A percentile compares a stretch with the other conserved stretches of the same genome.
Evolutionary conservation across 257 asterid species (phyloP).

Genomic region (Leonotis leonurus): DNA sequence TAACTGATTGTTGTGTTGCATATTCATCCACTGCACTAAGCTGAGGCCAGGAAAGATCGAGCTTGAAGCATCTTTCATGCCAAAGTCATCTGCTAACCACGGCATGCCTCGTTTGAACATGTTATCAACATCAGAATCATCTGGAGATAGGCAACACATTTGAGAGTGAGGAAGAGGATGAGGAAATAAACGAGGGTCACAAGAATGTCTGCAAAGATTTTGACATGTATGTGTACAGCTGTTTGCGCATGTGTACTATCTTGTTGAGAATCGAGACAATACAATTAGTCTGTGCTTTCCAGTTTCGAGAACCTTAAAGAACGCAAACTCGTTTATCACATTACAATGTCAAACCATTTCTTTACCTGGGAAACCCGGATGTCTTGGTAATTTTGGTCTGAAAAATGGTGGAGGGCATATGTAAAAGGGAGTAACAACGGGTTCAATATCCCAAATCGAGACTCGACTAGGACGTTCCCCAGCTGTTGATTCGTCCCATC

Average conservation of each 20-base stretch:
- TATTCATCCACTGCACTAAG: conserved; percentile 95
- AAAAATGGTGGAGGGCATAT: conserved; percentile 94
- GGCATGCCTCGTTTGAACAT: conserved; percentile 78
- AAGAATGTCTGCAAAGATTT: not conserved
- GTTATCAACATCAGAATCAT: conserved; percentile 65
- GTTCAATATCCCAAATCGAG: conserved; percentile 91
- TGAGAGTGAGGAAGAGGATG: not conserved
- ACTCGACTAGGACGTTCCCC: conserved; percentile 94
- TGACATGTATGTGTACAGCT: not conserved
- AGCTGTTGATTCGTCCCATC: conserved; percentile 98
- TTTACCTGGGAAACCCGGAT: conserved; percentile 71
- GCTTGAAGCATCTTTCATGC: conserved; percentile 65
- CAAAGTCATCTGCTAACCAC: conserved; percentile 71
- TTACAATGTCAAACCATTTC: not conserved
- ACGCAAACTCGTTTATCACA: not conserved
- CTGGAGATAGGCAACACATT: conserved; percentile 31
- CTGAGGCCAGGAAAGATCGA: conserved; percentile 84
- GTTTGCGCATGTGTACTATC: not conserved
- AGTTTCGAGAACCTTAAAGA: not conserved
- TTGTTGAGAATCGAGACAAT: too few species aligned
- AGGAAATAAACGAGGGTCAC: not conserved
- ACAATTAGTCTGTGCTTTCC: too few species aligned
- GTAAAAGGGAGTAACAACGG: conserved; percentile 88
- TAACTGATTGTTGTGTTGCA: conserved; percentile 74
- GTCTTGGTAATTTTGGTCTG: conserved; percentile 73